Evolutionary conservation across 345 rosid genomes (phyloP).

Genomic region (Euphorbia peplus): DNA sequence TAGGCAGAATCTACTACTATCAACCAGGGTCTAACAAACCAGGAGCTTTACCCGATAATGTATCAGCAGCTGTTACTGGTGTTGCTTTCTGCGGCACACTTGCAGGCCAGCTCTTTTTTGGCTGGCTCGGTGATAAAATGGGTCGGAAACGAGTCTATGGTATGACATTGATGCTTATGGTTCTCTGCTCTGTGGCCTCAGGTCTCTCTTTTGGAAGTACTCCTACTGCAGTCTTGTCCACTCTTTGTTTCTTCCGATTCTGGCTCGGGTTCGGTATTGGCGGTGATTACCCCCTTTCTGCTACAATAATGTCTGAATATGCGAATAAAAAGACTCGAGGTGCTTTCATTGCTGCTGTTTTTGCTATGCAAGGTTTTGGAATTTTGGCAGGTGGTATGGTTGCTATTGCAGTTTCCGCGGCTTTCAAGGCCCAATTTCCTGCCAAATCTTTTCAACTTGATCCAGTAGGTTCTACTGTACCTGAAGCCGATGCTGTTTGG

Average conservation of each 20-base stretch:
- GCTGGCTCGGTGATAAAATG: conserved; percentile 82
- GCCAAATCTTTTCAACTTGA: conserved; percentile 37
- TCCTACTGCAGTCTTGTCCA: conserved; percentile 45
- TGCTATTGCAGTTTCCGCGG: conserved; percentile 38
- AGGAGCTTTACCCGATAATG: conserved; percentile 51
- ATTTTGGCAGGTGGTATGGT: conserved; percentile 60
- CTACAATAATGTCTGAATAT: conserved; percentile 85
- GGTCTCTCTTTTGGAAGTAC: conserved; percentile 53
- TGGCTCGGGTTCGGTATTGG: conserved; percentile 92
- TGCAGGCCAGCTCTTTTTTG: conserved; percentile 74
- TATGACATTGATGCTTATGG: conserved; percentile 64
- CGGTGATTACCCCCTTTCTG: conserved; percentile 83
- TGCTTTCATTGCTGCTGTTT: conserved; percentile 65
- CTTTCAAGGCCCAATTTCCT: conserved; percentile 38
- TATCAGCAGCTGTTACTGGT: conserved; percentile 62
- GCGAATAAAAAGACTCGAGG: conserved; percentile 79
- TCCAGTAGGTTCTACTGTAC: conserved; percentile 44
- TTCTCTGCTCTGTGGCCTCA: conserved; percentile 48
- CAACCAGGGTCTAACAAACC: conserved; percentile 45
- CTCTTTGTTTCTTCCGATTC: conserved; percentile 77
- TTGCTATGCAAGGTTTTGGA: conserved; percentile 81
- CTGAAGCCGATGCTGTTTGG: conserved; percentile 66
- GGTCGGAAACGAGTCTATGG: conserved; percentile 69
- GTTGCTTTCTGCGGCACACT: conserved; percentile 76
- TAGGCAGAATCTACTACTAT: conserved; percentile 65